Evolutionary conservation across 2,329 filamentous ascomycete genomes (phyloP).

Genomic region (Zarea fungicola): DNA sequence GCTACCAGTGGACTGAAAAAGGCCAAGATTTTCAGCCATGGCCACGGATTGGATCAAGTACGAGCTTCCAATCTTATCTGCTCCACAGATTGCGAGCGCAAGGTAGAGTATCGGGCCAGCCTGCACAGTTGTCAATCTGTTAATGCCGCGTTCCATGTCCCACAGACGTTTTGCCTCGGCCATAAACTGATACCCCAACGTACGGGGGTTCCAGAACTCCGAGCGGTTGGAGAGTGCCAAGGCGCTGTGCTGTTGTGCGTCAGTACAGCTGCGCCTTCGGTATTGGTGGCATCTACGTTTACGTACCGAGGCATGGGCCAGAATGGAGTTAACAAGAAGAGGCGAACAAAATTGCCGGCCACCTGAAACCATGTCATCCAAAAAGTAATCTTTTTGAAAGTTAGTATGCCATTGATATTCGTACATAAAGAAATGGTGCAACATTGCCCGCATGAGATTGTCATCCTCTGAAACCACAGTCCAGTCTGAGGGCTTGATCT

Average conservation of each 20-base stretch:
- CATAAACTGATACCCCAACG: conserved; percentile 30
- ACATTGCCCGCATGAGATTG: conserved; percentile 28
- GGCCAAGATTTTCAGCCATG: conserved; percentile 27
- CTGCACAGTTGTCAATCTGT: conserved; percentile 31
- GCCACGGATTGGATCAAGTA: conserved; percentile 28
- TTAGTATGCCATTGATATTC: conserved; percentile 31
- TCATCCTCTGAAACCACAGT: conserved; percentile 32
- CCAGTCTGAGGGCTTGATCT: conserved; percentile 29
- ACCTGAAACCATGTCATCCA: conserved; percentile 32
- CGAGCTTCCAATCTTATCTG: conserved; percentile 30
- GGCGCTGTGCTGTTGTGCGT: too few relatives aligned
- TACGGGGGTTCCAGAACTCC: conserved; percentile 32
- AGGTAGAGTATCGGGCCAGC: conserved; percentile 29
- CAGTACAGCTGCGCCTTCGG: too few relatives aligned
- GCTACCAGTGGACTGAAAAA: conserved; percentile 23
- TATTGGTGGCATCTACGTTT: conserved; percentile 26
- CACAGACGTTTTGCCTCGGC: conserved; percentile 35
- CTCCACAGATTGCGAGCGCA: conserved; percentile 28
- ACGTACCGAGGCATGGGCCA: conserved; percentile 32
- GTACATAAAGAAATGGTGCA: conserved; percentile 23
- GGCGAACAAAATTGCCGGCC: conserved; percentile 32
- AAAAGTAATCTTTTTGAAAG: conserved; percentile 35
- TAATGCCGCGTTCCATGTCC: conserved; percentile 27
- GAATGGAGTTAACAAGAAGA: conserved; percentile 33
- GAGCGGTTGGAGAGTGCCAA: conserved; percentile 26